Conservation (phyloP, 1,284 basidiomycete species). For the Boletus coffeatus region DNA sequence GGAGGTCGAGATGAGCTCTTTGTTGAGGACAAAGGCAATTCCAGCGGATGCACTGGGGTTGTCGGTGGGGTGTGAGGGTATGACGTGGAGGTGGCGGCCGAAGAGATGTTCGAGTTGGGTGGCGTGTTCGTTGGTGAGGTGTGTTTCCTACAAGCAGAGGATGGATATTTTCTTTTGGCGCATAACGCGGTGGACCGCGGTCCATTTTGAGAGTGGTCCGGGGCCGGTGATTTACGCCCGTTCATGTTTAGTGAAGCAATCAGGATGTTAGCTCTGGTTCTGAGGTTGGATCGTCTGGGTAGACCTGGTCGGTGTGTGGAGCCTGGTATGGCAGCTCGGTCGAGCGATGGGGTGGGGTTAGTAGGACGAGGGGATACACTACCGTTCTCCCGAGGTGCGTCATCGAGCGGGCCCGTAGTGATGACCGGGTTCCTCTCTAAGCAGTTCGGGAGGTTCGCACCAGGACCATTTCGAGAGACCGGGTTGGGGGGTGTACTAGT, state of each 20-base stretch:
- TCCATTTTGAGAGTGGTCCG: too few relatives aligned
- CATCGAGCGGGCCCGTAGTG: background rate
- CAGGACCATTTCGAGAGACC: too few relatives aligned
- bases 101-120: background rate
- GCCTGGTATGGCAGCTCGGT: background rate
- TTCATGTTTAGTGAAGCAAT: background rate
- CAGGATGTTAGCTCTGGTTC: background rate
- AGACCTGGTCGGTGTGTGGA: background rate
- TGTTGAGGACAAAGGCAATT: background rate
- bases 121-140: background rate
- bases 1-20: background rate
- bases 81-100: too few relatives aligned
- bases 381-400: background rate
- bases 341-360: too few relatives aligned
- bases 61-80: too few relatives aligned
- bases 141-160: background rate
- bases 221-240: background rate
- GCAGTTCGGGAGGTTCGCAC: background rate
- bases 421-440: background rate
- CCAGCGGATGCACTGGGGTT: background rate
- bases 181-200: background rate
- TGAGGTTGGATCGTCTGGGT: background rate
- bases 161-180: background rate
- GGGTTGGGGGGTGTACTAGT: slow-evolving; percentile 31
- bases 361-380: background rate